Percentiles rank a stretch among this genome's conserved stretches.
phyloP scores from a whole-genome alignment of 345 rosid species.

The Citrus unshiu region DNA sequence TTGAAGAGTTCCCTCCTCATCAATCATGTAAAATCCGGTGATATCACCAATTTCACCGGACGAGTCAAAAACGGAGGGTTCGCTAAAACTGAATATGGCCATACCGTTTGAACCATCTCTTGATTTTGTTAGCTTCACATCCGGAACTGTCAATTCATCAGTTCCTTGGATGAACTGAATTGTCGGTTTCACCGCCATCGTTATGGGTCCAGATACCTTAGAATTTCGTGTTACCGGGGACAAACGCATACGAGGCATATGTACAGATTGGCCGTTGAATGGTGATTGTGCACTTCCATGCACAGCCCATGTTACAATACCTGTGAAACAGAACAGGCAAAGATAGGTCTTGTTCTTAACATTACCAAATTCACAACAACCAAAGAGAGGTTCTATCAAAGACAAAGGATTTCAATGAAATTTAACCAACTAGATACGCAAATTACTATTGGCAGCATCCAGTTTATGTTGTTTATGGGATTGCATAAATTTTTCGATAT shows the following conservation, averaged over 20 bases:
- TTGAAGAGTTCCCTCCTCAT: constrained; percentile 91
- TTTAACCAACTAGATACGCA: background rate
- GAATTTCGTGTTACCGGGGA: constrained; percentile 19
- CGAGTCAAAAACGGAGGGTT: constrained; percentile 88
- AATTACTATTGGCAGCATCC: too few species aligned
- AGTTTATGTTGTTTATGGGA: background rate
- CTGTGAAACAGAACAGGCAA: constrained; percentile 26
- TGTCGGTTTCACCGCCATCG: constrained; percentile 70
- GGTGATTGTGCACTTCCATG: constrained; percentile 36
- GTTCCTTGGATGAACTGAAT: constrained; percentile 93
- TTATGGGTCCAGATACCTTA: constrained; percentile 19
- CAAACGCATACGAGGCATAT: constrained; percentile 15
- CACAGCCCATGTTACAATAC: constrained; percentile 36
- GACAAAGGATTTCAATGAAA: background rate
- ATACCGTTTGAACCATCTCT: constrained; percentile 82
- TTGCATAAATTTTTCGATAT: too few species aligned
- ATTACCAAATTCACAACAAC: background rate
- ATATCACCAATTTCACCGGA: constrained; percentile 88
- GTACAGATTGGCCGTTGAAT: constrained; percentile 46
- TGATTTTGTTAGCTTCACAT: constrained; percentile 81
- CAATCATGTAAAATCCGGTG: constrained; percentile 94
- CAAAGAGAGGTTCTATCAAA: background rate
- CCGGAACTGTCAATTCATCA: constrained; percentile 81
- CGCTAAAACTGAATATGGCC: constrained; percentile 73
- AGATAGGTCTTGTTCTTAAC: background rate